Base-by-base conservation (phyloP, 164 flowering plant genomes). In the Berberis thunbergii region DNA sequence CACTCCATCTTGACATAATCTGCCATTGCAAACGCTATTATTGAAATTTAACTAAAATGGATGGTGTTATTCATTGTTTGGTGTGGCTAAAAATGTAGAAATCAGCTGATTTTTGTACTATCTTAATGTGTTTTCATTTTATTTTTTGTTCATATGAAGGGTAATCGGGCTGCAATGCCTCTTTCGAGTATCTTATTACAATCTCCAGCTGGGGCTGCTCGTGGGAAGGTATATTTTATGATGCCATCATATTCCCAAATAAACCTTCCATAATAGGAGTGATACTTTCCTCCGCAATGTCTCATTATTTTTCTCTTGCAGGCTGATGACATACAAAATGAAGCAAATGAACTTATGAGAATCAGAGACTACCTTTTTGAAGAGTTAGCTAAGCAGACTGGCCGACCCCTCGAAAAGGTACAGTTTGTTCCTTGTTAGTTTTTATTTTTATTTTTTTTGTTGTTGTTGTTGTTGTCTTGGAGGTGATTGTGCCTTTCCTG, bases 321-420 rank as follows among this genome's bases (percentile, higher is more conserved):
- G 99, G 99, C 99, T 72, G 96, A 89, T 78, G 91, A 89, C 70
- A 77, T 94, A 55, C 83, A 61, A 11, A 94, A 81, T 72, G 99
- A 94, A 75, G 89, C 94, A 65, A 76, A 78, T 62, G 97, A 94
- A 75, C 97, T 91, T 59, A 73, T 84, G 10, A 78, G 91, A 74
- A 80, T 91, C 54, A 78, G 79, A 68, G 91, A 89, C 69, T 91
- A 94, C 73, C 83, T 94, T 62, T 89, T 65, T 64, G 66, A 64
- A 4, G 96, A 91, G 74, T 73, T 91, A 74, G 78, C 96, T 65
- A 64, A 70, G 68, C 81, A 87, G 46, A 88, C 98, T 4, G 98
- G 97, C 52, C 98, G 87, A 76, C 85, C 96, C 45, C 68, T 81
- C 64, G 96, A 94, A 49, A 84, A 78, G 91, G 98, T 86, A 78